phyloP scores from a whole-genome alignment of 2,329 filamentous ascomycete species.

The Aureobasidium pullulans region DNA sequence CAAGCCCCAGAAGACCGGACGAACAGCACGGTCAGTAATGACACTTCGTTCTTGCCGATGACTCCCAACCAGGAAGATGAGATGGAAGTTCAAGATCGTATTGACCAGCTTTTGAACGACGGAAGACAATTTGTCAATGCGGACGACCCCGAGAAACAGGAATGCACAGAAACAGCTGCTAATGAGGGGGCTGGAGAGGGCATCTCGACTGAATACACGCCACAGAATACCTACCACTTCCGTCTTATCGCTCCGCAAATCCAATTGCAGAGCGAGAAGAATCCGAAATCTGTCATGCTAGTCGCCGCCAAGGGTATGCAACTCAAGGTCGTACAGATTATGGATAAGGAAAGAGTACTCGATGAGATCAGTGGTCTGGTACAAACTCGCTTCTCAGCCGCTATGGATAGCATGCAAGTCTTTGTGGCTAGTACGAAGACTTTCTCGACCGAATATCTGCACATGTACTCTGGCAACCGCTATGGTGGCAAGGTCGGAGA shows the following conservation, averaged over 20 bases:
- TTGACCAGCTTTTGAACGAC: slow-evolving; percentile 77
- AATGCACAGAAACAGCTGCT: slow-evolving; percentile 26
- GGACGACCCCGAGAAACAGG: slow-evolving; percentile 46
- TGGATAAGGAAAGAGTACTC: slow-evolving; percentile 88
- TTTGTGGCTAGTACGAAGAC: slow-evolving; percentile 94
- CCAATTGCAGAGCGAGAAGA: slow-evolving; percentile 96
- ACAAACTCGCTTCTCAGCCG: slow-evolving; percentile 84
- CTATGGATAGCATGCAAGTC: slow-evolving; percentile 97
- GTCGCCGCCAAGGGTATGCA: slow-evolving; percentile 97
- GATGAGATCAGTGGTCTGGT: slow-evolving; percentile 93
- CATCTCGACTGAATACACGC: slow-evolving; percentile 78
- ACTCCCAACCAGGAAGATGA: slow-evolving; percentile 50
- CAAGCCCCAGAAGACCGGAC: not conserved
- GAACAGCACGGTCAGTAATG: not conserved
- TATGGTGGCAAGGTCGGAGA: slow-evolving; percentile 81
- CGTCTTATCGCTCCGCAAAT: slow-evolving; percentile 95
- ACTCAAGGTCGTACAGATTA: slow-evolving; percentile 92
- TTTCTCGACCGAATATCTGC: slow-evolving; percentile 74
- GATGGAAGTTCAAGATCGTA: slow-evolving; percentile 70
- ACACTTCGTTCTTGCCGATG: slow-evolving; percentile 16
- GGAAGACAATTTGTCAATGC: slow-evolving; percentile 74
- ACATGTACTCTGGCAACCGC: slow-evolving; percentile 87
- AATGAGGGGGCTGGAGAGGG: slow-evolving; percentile 53
- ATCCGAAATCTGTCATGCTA: slow-evolving; percentile 92
- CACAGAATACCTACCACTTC: slow-evolving; percentile 90